Conservation (phyloP, 371 early-diverging fungal genomes). For the Apophysomyces trapeziformis region DNA sequence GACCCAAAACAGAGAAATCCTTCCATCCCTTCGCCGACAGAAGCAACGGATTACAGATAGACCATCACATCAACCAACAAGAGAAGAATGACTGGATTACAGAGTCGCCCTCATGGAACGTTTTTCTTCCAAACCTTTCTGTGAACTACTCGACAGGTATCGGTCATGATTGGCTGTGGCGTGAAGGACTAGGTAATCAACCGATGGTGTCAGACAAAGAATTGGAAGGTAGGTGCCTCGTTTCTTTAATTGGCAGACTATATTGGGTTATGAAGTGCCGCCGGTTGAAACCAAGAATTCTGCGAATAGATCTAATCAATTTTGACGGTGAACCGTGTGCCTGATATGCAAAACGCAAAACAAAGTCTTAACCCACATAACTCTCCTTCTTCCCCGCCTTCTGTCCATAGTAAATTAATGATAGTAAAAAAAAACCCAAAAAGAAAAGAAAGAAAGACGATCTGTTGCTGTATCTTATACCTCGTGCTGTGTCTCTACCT, state of each 20-base stretch:
- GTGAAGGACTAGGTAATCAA: not conserved
- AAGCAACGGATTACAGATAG: not conserved
- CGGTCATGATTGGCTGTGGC: not conserved
- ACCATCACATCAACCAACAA: not conserved
- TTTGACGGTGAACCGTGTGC: slow-evolving; percentile 3
- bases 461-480: too few relatives aligned
- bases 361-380: too few relatives aligned
- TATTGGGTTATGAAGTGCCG: not conserved
- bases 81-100: not conserved
- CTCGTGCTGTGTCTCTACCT: too few relatives aligned
- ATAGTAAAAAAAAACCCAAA: too few relatives aligned
- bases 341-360: too few relatives aligned
- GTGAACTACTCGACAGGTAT: not conserved
- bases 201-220: slow-evolving; percentile 8
- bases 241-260: not conserved
- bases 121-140: not conserved
- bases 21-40: not conserved
- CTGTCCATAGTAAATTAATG: too few relatives aligned
- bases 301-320: slow-evolving; percentile 7
- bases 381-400: too few relatives aligned
- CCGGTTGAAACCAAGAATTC: not conserved
- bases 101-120: not conserved
- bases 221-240: not conserved
- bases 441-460: too few relatives aligned
- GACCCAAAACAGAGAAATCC: not conserved